Conservation (phyloP, 805 yeast genomes). For the Kuraishia capsulata region DNA sequence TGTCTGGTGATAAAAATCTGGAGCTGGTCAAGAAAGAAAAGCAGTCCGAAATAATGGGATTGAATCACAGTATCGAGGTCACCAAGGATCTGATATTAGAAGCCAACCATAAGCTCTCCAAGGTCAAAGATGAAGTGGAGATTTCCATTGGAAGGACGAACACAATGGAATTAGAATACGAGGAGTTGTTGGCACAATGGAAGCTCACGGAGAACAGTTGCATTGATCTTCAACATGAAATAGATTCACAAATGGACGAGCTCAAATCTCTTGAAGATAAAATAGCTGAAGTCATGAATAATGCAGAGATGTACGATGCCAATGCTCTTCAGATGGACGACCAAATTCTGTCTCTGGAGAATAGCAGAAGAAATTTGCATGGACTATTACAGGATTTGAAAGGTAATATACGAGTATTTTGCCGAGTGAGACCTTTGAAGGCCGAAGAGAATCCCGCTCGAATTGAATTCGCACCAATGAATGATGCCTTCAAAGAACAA, state of each 20-base stretch:
- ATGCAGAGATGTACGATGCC: constrained; percentile 13
- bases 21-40: background rate
- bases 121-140: background rate
- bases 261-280: constrained; percentile 9
- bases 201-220: background rate
- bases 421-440: constrained; percentile 62
- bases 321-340: background rate
- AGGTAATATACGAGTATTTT: constrained; percentile 88
- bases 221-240: background rate
- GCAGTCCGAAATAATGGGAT: background rate
- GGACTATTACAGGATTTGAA: constrained; percentile 74
- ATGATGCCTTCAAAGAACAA: constrained; percentile 11
- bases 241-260: background rate
- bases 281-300: constrained; percentile 25
- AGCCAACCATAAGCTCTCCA: background rate
- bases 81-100: background rate
- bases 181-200: background rate
- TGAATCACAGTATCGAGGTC: background rate
- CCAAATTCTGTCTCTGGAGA: constrained; percentile 30
- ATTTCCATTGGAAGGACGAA: background rate
- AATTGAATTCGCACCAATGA: background rate
- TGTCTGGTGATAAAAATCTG: background rate
- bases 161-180: background rate
- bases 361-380: constrained; percentile 53
- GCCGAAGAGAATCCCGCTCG: constrained; percentile 24